A percentile compares a stretch with the other conserved stretches of the same genome.
Conservation (phyloP, 495 filamentous ascomycete genomes). For the Aspergillus sclerotioniger region DNA sequence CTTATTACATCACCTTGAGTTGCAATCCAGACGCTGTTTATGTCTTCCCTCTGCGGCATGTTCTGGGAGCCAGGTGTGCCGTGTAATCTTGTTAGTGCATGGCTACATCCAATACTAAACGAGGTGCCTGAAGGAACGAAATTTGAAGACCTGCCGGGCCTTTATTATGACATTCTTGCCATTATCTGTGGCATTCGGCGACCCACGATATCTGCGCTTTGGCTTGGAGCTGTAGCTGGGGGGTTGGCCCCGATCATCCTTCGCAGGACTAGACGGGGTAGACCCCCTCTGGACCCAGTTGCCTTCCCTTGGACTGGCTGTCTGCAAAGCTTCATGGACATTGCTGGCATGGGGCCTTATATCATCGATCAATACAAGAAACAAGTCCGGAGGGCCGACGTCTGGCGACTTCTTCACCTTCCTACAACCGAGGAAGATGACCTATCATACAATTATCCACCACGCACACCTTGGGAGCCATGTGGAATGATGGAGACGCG, state of each 20-base stretch:
- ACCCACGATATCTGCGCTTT: constrained; percentile 14
- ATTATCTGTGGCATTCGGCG: constrained; percentile 15
- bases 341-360: constrained; percentile 19
- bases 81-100: constrained; percentile 21
- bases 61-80: constrained; percentile 20
- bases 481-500: neutral
- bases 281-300: constrained; percentile 14
- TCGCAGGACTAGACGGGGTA: constrained; percentile 5
- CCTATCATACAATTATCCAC: neutral
- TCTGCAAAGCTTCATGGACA: constrained; percentile 22
- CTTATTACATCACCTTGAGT: constrained; percentile 22
- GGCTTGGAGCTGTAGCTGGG: constrained; percentile 14
- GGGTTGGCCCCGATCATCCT: constrained; percentile 17
- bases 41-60: constrained; percentile 16
- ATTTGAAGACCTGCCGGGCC: neutral
- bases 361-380: neutral
- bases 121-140: constrained; percentile 7
- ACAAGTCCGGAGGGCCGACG: constrained; percentile 13
- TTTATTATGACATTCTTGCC: constrained; percentile 13
- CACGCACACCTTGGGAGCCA: constrained; percentile 16
- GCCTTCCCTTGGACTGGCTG: constrained; percentile 20
- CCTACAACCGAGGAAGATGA: constrained; percentile 13
- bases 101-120: constrained; percentile 18
- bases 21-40: constrained; percentile 18
- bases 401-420: constrained; percentile 20